Base-by-base conservation (phyloP, 2,329 filamentous ascomycete species). In the Tolypocladium nubicola region DNA sequence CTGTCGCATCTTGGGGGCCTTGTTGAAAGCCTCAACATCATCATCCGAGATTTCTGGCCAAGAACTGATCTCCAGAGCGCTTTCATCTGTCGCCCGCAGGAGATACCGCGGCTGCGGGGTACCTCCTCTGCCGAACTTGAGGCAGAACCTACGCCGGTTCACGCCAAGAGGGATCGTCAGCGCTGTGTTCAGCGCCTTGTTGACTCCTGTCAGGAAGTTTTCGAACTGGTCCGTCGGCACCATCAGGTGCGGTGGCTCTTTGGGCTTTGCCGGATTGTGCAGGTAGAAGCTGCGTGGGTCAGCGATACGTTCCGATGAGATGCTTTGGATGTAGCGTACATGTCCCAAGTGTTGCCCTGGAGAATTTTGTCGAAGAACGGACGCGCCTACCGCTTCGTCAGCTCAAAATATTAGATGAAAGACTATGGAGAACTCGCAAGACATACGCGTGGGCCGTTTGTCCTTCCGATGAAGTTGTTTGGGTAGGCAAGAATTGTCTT, bases 21-120 rank as follows among this genome's bases (percentile, higher is more conserved):
- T 58, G 5, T 63, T 57, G 39, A 74, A 72, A 4, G 50, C 56
- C 3, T 62, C 58, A n/a, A 73, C 60, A 50, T 77, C 74, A 4
- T 65, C 62, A 0, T 65, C 60, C 23, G 67, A 57, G 11, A 74
- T 69, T 72, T 76, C 54, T 65, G 76, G 61, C 57, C 69, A 69
- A 5, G 59, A 61, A 2, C 64, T 60, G 33, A 71, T 60, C 3
- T 77, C 63, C 13, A 65, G 58, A 1, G 62, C 62, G 11, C 75
- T 71, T 4, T 72, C 70, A 43, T 75, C 80, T 16, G 66, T 71
- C 1, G 80, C 82, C 45, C 75, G 78, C 2, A 86, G 85, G 6
- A 94, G 73, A 64, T 84, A 92, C 47, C 83, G 80, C 4, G 91
- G 90, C 9, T 79, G 76, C 5, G 86, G 84, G 6, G 79, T 82